These are phyloP conservation scores for Fragosphaeria purpurea DNA, from an alignment of 2,329 filamentous ascomycete species.

Conservation along the genomic window DNA sequence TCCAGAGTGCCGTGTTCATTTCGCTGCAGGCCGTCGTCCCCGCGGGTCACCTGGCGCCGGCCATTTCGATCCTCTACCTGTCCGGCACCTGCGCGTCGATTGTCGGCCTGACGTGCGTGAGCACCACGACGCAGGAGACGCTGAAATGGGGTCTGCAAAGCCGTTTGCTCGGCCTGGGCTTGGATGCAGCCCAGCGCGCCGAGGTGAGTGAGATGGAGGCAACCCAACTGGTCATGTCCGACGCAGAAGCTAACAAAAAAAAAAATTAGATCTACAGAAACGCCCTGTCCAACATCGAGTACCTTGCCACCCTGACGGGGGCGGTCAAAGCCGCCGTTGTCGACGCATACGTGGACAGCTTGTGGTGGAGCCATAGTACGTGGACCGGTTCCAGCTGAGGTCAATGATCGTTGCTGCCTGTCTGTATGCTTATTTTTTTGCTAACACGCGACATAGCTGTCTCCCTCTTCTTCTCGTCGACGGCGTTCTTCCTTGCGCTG, in stretches of 20 bases:
- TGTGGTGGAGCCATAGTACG: constrained; percentile 15
- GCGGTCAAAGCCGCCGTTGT: constrained; percentile 11
- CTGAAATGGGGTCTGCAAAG: constrained; percentile 14
- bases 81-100: constrained; percentile 27
- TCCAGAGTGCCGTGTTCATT: constrained; percentile 31
- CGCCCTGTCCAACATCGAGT: constrained; percentile 12
- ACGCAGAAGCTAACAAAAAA: not conserved
- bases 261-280: constrained; percentile 6
- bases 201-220: constrained; percentile 13
- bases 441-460: constrained; percentile 6
- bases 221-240: no score
- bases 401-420: no score
- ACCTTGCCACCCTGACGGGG: constrained; percentile 6
- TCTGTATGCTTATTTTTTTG: not conserved
- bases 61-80: constrained; percentile 31
- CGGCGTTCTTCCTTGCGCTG: constrained; percentile 5
- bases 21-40: constrained; percentile 30
- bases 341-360: constrained; percentile 11
- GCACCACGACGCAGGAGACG: constrained; percentile 22
- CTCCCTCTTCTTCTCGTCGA: constrained; percentile 10
- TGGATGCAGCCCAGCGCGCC: constrained; percentile 11
- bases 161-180: constrained; percentile 16
- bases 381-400: not conserved
- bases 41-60: constrained; percentile 27
- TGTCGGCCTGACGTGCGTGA: constrained; percentile 28